Evolutionary conservation across 345 rosid species (phyloP).

Genomic region (Bruguiera parviflora): DNA sequence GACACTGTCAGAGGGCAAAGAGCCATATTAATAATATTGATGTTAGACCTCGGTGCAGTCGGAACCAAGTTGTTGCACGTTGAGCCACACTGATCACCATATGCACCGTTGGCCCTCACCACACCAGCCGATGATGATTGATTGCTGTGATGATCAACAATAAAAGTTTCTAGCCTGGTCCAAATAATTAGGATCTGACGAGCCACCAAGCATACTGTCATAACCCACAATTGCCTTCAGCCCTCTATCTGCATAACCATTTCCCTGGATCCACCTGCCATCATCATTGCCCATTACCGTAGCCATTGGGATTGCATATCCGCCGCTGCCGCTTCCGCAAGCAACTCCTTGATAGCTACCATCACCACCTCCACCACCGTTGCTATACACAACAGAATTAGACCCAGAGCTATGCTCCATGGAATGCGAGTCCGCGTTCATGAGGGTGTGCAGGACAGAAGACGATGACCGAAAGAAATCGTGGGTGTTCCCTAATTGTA

Average conservation of each 20-base stretch:
- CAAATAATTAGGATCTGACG: conserved; percentile 25
- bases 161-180: conserved; percentile 38
- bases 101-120: conserved; percentile 15
- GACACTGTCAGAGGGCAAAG: conserved; percentile 54
- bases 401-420: conserved; percentile 49
- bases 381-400: conserved; percentile 46
- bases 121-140: not conserved
- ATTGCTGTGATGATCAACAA: conserved; percentile 36
- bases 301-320: conserved; percentile 36
- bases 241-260: conserved; percentile 27
- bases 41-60: conserved; percentile 34
- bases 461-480: conserved; percentile 42
- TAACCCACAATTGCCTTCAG: conserved; percentile 17
- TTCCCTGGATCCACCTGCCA: conserved; percentile 18
- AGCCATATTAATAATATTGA: conserved; percentile 31
- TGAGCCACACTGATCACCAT: conserved; percentile 22
- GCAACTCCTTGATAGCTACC: conserved; percentile 25
- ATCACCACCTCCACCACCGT: conserved; percentile 23
- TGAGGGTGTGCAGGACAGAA: conserved; percentile 35
- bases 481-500: conserved; percentile 39
- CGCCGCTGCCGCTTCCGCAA: conserved; percentile 12
- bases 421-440: conserved; percentile 43
- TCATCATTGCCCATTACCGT: conserved; percentile 28
- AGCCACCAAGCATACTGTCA: conserved; percentile 25
- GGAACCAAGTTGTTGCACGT: conserved; percentile 44